Evolutionary conservation across 306 rosid species (phyloP), one percentile per base, ranked within the genome.

Genomic region (Sophora flavescens): DNA sequence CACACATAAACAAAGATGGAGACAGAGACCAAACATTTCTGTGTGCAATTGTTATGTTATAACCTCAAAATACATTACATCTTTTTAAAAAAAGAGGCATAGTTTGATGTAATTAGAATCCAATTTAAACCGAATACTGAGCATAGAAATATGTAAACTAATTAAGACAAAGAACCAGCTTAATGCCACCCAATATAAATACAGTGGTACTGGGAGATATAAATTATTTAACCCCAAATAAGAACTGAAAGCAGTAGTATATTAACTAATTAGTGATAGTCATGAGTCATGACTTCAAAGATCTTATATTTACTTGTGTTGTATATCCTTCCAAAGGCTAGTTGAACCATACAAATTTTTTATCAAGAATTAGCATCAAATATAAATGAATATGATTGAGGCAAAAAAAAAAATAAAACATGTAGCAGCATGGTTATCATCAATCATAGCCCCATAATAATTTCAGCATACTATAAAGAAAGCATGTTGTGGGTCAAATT

Each of bases 321-420:
- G 57, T 22, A 50, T 28, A 48, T 13, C n/a, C 56, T 42, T 72
- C 68, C 41, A 56, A 16, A 72, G 6, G 68, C 9, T 26, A 57
- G 42, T 57, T 56, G 30, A 42, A 56, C 28, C 65, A 54, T 3
- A 39, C 28, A 56, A 53, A 38, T 6, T 33, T 50, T 10, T 70
- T 11, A 57, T 18, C 28, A 56, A 38, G 14, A 70, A 53, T 17
- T 72, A 54, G 14, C 53, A 18, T 6, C 16, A 53, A 54, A 3
- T 13, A 4, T 15, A 71, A 13, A 26, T 36, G 13, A 14, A 22
- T n/a, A 70, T 16, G 36, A 66, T 11, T 14, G 54, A 50, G 54
- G 18, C 18, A 50, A 11, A 50, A 50, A 6, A 50, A 50, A 50
- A 13, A 3, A 48, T 4, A 4, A 50, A 47, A 13, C 13, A 47